Conservation (phyloP, 306 rosid species). For the Parietaria judaica region DNA sequence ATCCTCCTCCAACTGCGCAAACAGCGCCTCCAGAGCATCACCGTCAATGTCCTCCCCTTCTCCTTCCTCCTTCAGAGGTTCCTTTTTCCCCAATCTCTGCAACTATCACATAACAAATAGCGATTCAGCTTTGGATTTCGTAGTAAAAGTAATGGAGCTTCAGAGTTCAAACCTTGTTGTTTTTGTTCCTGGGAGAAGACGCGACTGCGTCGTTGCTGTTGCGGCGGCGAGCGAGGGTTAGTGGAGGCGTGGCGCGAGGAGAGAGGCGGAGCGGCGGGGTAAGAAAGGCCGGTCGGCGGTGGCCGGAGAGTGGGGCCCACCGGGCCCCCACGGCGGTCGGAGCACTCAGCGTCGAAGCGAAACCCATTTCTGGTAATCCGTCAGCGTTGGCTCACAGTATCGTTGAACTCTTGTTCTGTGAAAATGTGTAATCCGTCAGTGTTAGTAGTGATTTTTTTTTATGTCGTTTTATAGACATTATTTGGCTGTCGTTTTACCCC, state of each 20-base stretch:
- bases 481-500: no score
- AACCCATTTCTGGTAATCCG: conserved; percentile 23
- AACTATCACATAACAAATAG: conserved; percentile 4
- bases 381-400: no score
- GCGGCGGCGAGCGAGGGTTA: conserved; percentile 35
- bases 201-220: conserved; percentile 20
- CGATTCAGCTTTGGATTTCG: neutral
- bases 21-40: conserved; percentile 73
- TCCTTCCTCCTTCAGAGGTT: conserved; percentile 19
- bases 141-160: neutral
- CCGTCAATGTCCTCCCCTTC: conserved; percentile 40
- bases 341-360: conserved; percentile 23
- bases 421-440: no score
- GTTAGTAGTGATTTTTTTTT: no score
- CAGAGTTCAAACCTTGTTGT: conserved; percentile 38
- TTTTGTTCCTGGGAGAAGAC: conserved; percentile 37
- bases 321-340: conserved; percentile 36
- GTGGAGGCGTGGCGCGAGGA: conserved; percentile 25
- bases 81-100: conserved; percentile 30
- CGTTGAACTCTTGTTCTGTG: no score
- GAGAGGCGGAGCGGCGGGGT: conserved; percentile 32
- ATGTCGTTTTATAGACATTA: no score
- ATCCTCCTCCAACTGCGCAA: conserved; percentile 75
- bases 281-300: conserved; percentile 15
- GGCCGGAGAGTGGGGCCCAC: conserved; percentile 23